These are phyloP conservation scores for Sparassis latifolia DNA, from an alignment of 1,284 basidiomycete species.

Conservation along the genomic window DNA sequence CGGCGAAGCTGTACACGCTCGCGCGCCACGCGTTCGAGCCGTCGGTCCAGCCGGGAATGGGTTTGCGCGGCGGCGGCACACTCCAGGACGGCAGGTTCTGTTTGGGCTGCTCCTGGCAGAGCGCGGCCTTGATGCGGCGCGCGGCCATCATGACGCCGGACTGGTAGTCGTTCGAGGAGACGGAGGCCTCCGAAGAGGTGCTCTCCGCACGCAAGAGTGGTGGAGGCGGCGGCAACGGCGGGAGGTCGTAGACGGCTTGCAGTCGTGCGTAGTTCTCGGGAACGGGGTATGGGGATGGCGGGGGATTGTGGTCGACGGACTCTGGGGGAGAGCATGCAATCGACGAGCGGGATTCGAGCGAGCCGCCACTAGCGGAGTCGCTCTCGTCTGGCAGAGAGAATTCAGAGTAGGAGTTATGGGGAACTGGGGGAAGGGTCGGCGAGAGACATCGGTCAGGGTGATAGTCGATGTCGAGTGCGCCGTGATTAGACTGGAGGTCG, in stretches of 20 bases:
- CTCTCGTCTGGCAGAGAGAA: conserved; percentile 30
- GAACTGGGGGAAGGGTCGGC: conserved; percentile 32
- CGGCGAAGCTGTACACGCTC: conserved; percentile 43
- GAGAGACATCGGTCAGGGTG: conserved; percentile 35
- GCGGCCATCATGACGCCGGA: conserved; percentile 65
- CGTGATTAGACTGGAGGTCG: conserved; percentile 41
- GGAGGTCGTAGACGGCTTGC: conserved; percentile 47
- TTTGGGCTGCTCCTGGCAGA: conserved; percentile 36
- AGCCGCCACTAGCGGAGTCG: conserved; percentile 32
- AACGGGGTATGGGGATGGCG: conserved; percentile 26
- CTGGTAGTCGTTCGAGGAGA: conserved; percentile 32
- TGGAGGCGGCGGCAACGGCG: conserved; percentile 42
- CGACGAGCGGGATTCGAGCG: conserved; percentile 31
- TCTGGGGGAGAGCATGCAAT: conserved; percentile 22
- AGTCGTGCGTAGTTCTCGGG: conserved; percentile 39
- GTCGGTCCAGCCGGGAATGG: conserved; percentile 65
- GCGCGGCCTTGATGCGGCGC: conserved; percentile 44
- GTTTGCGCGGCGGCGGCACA: conserved; percentile 23
- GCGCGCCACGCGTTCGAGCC: conserved; percentile 59
- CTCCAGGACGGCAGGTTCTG: not conserved
- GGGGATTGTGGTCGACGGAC: conserved; percentile 15
- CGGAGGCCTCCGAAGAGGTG: conserved; percentile 23
- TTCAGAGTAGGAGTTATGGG: conserved; percentile 31
- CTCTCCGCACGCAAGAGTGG: conserved; percentile 29
- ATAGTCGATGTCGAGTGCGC: conserved; percentile 39